Conservation (phyloP, 305 asterid species). For the Withania somnifera region DNA sequence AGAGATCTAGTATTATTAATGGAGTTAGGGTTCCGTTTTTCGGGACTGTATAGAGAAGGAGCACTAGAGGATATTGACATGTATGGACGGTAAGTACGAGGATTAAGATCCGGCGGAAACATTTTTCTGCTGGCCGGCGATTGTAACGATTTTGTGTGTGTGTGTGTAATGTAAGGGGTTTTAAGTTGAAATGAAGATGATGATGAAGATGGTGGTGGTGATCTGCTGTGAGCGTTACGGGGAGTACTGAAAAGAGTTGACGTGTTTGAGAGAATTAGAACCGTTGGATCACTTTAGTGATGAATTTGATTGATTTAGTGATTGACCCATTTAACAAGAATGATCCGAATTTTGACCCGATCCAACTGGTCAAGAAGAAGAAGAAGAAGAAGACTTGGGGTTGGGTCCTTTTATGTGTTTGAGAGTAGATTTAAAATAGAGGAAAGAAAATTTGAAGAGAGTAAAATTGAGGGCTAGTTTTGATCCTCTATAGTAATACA, state of each 20-base stretch:
- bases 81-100: constrained; percentile 80
- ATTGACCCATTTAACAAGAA: constrained; percentile 5
- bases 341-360: not conserved
- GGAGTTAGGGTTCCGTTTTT: constrained; percentile 59
- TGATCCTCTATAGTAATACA: too few species aligned
- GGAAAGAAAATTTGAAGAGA: too few species aligned
- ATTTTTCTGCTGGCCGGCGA: constrained; percentile 35
- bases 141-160: not conserved
- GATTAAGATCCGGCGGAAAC: constrained; percentile 95
- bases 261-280: not conserved
- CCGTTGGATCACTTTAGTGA: not conserved
- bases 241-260: constrained; percentile 2
- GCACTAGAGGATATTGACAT: constrained; percentile 60
- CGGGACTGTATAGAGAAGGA: constrained; percentile 47
- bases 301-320: constrained; percentile 6
- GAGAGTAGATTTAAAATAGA: too few species aligned
- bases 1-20: constrained; percentile 17
- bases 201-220: too few species aligned
- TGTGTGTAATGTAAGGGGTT: not conserved
- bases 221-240: not conserved
- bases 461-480: too few species aligned
- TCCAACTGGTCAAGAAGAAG: not conserved
- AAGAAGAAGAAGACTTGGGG: too few species aligned
- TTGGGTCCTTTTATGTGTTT: too few species aligned
- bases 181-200: not conserved